phyloP scores from a whole-genome alignment of 768 basidiomycete genomes.

The Suillus decipiens region DNA sequence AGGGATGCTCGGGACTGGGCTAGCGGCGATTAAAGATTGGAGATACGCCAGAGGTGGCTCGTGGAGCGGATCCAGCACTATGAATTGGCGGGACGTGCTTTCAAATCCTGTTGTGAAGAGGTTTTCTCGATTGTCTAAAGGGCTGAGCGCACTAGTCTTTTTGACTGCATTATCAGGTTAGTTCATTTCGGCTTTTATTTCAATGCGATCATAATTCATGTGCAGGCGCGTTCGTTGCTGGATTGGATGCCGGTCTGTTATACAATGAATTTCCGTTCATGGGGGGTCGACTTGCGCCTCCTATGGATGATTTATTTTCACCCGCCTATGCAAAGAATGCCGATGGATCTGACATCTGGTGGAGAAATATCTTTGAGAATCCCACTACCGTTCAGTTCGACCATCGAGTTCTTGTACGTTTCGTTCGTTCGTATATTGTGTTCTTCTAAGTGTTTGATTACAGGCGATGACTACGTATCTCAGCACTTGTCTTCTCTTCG shows the following conservation, averaged over 20 bases:
- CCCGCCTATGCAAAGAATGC: slow-evolving; percentile 66
- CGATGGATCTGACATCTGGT: slow-evolving; percentile 82
- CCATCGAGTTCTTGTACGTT: slow-evolving; percentile 85
- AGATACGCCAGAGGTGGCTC: slow-evolving; percentile 57
- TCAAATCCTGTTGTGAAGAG: slow-evolving; percentile 55
- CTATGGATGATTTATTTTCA: slow-evolving; percentile 79
- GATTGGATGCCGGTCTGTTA: slow-evolving; percentile 93
- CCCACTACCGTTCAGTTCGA: slow-evolving; percentile 98
- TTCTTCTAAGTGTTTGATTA: slow-evolving; percentile 11
- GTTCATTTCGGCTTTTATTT: slow-evolving; percentile 18
- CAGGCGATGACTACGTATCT: slow-evolving; percentile 88
- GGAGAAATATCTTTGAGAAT: slow-evolving; percentile 96
- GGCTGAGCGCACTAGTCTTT: slow-evolving; percentile 78
- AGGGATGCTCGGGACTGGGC: slow-evolving; percentile 85
- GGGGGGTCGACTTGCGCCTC: slow-evolving; percentile 87
- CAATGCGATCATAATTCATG: slow-evolving; percentile 4
- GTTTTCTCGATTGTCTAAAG: slow-evolving; percentile 61
- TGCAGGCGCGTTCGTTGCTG: slow-evolving; percentile 95
- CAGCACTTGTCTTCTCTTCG: slow-evolving; percentile 63
- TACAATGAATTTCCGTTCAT: slow-evolving; percentile 99
- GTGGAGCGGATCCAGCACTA: slow-evolving; percentile 57
- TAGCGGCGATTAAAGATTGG: slow-evolving; percentile 79
- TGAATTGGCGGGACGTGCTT: slow-evolving; percentile 48
- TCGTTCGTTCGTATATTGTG: background rate
- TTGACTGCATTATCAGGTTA: slow-evolving; percentile 90